Base-by-base conservation (phyloP, 169 alveolate genomes). In the Cryptosporidium sp. region DNA sequence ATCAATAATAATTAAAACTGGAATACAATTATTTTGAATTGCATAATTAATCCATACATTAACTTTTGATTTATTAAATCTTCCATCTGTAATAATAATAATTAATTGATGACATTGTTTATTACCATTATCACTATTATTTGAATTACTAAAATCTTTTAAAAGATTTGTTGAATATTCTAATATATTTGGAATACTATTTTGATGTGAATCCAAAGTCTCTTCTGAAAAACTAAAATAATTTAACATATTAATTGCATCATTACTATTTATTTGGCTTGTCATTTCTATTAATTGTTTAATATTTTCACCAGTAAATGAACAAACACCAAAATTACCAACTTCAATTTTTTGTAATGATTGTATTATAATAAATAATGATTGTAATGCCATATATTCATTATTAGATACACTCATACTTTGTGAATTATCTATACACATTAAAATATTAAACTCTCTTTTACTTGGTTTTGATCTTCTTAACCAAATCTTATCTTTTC, bases 401-500 rank as follows among this genome's bases (percentile, higher is more conserved):
- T 85, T 96, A 92, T 91, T 96, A 89, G 94, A 97, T 85, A 92
- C 93, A 93, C 94, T 94, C 99, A 98, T 98, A 48, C 98, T 95
- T 69, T 96, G 94, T 51, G 99, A 96, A 87, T 98, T 98, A 93
- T 98, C 99, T 56, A 98, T 96, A 58, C 99, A 98, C 45, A 98
- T 92, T 51, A 97, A 93, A 31, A 98, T 96, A 85, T 97, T 97
- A 92, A 98, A 98, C 71, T 97, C 98, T 73, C 99, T 93, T 91
- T 98, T 97, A 84, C 96, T 96, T 18, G 99, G 98, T 91, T 97
- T 96, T 26, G 99, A 96, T 92, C 99, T 96, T 53, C 99, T 93
- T 29, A 98, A 94, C 99, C 99, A 99, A 21, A 99, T 98, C 93
- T 98, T 98, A 92, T 98, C 99, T 69, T 97, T 97, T 85, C 99